A percentile compares a stretch with the other conserved stretches of the same genome.
Evolutionary conservation across 192 early-diverging fungal genomes (phyloP).

Genomic region (Rhizoclosmatium sp.): DNA sequence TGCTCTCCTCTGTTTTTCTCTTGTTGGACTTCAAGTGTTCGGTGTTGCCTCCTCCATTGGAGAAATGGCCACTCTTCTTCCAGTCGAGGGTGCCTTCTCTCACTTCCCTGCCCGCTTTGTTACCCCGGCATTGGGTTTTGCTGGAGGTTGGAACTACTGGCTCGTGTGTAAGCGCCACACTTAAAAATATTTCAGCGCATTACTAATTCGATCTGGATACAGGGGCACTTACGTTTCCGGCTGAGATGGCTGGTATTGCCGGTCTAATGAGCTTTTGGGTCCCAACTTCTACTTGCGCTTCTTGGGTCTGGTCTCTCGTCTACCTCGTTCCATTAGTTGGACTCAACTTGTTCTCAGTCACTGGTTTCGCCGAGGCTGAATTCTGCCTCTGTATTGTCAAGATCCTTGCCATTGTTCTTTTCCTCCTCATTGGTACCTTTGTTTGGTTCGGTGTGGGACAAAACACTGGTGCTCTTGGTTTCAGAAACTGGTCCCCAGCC

Average conservation of each 20-base stretch:
- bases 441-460: constrained; percentile 69
- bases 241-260: constrained; percentile 80
- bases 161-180: constrained; percentile 26
- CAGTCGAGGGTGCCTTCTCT: constrained; percentile 81
- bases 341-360: constrained; percentile 66
- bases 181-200: neutral
- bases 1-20: constrained; percentile 68
- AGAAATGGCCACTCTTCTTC: constrained; percentile 61
- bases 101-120: constrained; percentile 80
- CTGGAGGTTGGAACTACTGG: constrained; percentile 47
- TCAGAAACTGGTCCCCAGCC: constrained; percentile 51
- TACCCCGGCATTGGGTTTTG: constrained; percentile 73
- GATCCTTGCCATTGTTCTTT: constrained; percentile 79
- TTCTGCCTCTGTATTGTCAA: constrained; percentile 85
- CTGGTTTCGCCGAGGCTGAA: constrained; percentile 59
- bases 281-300: constrained; percentile 41
- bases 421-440: constrained; percentile 78
- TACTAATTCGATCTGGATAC: neutral
- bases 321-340: constrained; percentile 64
- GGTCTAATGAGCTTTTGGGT: constrained; percentile 77
- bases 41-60: constrained; percentile 73
- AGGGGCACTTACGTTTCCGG: constrained; percentile 47
- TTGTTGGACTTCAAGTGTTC: constrained; percentile 30
- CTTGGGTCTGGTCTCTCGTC: constrained; percentile 59
- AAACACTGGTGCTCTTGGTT: constrained; percentile 48